Evolutionary conservation across 306 rosid species (phyloP), one percentile per base, ranked within the genome.

Genomic region (Boehmeria nivea): DNA sequence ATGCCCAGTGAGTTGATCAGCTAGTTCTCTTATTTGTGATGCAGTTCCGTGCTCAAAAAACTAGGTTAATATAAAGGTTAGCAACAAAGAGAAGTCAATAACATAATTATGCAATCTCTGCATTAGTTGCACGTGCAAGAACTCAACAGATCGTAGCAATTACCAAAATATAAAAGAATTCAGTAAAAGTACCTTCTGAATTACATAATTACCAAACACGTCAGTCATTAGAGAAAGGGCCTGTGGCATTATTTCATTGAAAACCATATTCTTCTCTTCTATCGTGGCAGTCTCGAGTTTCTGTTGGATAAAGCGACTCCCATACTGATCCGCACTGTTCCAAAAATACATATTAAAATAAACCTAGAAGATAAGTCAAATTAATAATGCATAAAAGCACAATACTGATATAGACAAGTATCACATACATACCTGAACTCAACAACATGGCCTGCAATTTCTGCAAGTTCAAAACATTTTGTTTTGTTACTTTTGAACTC

Each of bases 41-140:
- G 88, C 61, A 71, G 77, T 83, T 61, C 99, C 96, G 18, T 93
- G 95, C 84, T 93, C 96, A 76, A 93, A 87, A 77, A 93, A 93
- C 99, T 91, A 78, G 38, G 64, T 60, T 16, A 60, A 54, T 54
- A 63, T n/a, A 47, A 28, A 11, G 21, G 56, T 77, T 22, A 25
- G 60, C 44, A 61, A 61, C 31, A 54, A 22, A 57, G 39, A 61
- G 45, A 50, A 46, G 63, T 34, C 39, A 40, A 58, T 10, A 46
- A 2, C 23, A 27, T 2, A 22, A 51, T 34, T 37, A n/a, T 13
- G 12, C 20, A 18, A n/a, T 12, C 46, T 34, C 59, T 17, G 19
- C 48, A 43, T 16, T 49, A 17, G 6, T 40, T 24, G 23, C 50
- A 33, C 18, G 24, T 25, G 63, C 27, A n/a, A 10, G 54, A 28